phyloP scores from a whole-genome alignment of 2,329 filamentous ascomycete genomes.

The Pseudogymnoascus destructans region DNA sequence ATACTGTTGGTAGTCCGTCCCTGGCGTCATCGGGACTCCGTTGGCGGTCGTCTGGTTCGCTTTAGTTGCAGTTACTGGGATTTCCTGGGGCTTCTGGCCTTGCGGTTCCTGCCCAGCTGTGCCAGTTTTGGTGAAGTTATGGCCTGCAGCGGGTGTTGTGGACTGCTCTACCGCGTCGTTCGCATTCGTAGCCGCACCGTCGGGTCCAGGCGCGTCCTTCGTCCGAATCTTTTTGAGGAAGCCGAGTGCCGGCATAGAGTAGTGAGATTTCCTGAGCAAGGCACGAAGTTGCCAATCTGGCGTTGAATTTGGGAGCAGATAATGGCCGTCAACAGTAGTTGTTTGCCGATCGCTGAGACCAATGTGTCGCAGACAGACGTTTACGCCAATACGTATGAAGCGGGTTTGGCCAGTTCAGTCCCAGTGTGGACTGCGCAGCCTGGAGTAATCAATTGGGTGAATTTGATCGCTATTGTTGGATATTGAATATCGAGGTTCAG shows the following conservation, averaged over 20 bases:
- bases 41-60: constrained; percentile 16
- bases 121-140: constrained; percentile 50
- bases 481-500: not conserved
- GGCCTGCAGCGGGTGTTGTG: constrained; percentile 45
- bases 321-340: not conserved
- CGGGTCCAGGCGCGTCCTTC: constrained; percentile 66
- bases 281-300: constrained; percentile 2
- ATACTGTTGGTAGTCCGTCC: constrained; percentile 20
- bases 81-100: constrained; percentile 19
- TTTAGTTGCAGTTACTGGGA: constrained; percentile 21
- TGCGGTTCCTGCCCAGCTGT: constrained; percentile 38
- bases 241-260: constrained; percentile 77
- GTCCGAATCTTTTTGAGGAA: constrained; percentile 98
- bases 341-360: constrained; percentile 5
- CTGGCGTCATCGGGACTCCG: constrained; percentile 22
- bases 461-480: not conserved
- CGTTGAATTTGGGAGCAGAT: not conserved
- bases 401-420: constrained; percentile 1
- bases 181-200: constrained; percentile 16
- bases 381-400: not conserved
- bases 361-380: not conserved
- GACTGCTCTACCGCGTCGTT: constrained; percentile 27
- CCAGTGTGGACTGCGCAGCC: not conserved
- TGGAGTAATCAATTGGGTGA: not conserved
- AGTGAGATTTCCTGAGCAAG: not conserved